phyloP scores from a whole-genome alignment of 2,329 filamentous ascomycete species.

The Stenocarpella maydis region DNA sequence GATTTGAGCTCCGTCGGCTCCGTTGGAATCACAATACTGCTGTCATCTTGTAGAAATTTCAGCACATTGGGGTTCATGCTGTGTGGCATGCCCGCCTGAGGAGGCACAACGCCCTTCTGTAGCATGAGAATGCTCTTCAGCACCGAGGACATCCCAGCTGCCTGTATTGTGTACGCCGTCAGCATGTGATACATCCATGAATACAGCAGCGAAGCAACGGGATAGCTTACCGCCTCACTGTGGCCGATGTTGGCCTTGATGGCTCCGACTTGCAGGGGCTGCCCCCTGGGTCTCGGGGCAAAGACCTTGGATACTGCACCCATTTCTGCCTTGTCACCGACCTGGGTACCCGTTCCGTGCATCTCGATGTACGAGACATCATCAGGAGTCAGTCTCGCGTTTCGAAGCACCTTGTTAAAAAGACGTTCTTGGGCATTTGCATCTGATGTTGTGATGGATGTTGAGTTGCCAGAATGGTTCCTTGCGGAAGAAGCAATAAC shows the following conservation, averaged over 20 bases:
- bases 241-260: constrained; percentile 68
- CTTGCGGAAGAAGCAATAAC: constrained; percentile 49
- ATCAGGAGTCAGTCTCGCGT: constrained; percentile 38
- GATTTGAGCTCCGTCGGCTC: constrained; percentile 54
- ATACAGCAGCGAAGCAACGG: background rate
- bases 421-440: constrained; percentile 41
- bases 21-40: constrained; percentile 59
- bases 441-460: constrained; percentile 43
- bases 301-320: constrained; percentile 31
- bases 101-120: constrained; percentile 63
- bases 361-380: constrained; percentile 46
- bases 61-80: constrained; percentile 63
- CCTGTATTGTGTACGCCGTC: constrained; percentile 36
- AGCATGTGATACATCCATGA: background rate
- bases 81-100: constrained; percentile 68
- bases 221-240: constrained; percentile 50
- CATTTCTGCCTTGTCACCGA: constrained; percentile 47
- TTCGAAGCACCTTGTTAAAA: constrained; percentile 44
- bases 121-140: constrained; percentile 68
- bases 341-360: constrained; percentile 54
- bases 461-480: constrained; percentile 52
- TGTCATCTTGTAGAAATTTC: constrained; percentile 45
- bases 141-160: constrained; percentile 61
- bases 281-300: constrained; percentile 20
- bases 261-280: constrained; percentile 62